Evolutionary conservation across 805 yeast species (phyloP).

Genomic region (Cyberlindnera amylophila): DNA sequence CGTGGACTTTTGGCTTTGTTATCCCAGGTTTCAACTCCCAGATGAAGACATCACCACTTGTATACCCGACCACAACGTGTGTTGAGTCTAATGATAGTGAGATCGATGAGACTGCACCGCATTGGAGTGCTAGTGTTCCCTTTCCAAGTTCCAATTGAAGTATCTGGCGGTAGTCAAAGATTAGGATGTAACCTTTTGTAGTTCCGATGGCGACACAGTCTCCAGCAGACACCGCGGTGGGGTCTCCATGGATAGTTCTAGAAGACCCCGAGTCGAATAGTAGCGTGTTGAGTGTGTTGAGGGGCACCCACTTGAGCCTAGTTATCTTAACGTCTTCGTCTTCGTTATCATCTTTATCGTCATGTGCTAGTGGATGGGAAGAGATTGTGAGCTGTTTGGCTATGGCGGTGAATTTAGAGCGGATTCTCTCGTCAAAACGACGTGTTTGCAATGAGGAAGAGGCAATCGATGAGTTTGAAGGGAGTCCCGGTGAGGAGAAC

Average conservation of each 20-base stretch:
- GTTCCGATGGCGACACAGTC: constrained; percentile 66
- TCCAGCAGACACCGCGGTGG: constrained; percentile 42
- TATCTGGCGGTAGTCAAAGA: constrained; percentile 68
- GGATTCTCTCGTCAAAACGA: constrained; percentile 22
- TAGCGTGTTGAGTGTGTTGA: constrained; percentile 36
- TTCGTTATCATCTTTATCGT: background rate
- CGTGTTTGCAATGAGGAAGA: constrained; percentile 12
- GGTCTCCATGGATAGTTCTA: constrained; percentile 44
- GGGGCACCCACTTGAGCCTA: constrained; percentile 35
- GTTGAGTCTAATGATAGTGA: constrained; percentile 67
- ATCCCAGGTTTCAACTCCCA: constrained; percentile 52
- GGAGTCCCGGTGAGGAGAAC: constrained; percentile 13
- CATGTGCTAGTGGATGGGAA: background rate
- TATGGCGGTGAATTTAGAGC: constrained; percentile 17
- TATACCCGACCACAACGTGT: constrained; percentile 64
- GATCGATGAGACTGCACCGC: constrained; percentile 51
- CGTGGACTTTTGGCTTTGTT: constrained; percentile 20
- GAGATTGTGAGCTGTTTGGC: constrained; percentile 1
- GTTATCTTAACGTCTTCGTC: constrained; percentile 8
- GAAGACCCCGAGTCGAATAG: constrained; percentile 32
- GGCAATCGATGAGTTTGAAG: constrained; percentile 14
- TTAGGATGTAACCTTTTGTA: constrained; percentile 53
- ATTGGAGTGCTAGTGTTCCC: constrained; percentile 27
- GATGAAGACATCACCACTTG: constrained; percentile 56
- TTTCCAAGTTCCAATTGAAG: constrained; percentile 41